Evolutionary conservation across 441 rosid genomes (phyloP).

Genomic region (Mallotus japonicus): DNA sequence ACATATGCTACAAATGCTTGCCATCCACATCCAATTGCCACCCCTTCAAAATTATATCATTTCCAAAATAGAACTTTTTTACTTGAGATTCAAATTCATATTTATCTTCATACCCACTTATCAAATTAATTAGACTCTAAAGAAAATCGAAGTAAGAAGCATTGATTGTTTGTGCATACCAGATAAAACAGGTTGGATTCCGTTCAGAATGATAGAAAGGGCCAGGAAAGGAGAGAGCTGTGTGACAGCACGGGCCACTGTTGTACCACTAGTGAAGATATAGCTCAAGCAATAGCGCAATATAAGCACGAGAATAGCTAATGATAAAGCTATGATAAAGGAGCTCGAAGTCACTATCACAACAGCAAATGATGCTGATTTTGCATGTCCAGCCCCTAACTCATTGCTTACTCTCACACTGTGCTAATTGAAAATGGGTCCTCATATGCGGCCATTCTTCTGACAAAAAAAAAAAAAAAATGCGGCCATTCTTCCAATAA

Average conservation of each 20-base stretch:
- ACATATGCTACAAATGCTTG: too few relatives aligned
- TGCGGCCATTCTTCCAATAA: too few relatives aligned
- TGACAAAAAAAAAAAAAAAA: too few relatives aligned
- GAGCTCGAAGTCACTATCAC: conserved; percentile 35
- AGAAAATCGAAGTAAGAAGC: too few relatives aligned
- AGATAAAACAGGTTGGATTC: conserved; percentile 49
- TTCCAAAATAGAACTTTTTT: too few relatives aligned
- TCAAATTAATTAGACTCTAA: too few relatives aligned
- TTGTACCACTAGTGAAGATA: conserved; percentile 37
- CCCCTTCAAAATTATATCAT: too few relatives aligned
- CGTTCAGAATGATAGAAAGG: conserved; percentile 35
- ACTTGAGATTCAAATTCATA: too few relatives aligned
- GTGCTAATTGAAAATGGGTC: conserved; percentile 6
- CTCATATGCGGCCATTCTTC: too few relatives aligned
- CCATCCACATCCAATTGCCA: too few relatives aligned
- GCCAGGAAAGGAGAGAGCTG: conserved; percentile 45
- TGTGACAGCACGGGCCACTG: conserved; percentile 40
- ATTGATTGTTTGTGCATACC: conserved; percentile 26
- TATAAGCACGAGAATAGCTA: conserved; percentile 30
- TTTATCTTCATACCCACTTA: too few relatives aligned
- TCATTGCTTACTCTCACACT: conserved; percentile 31
- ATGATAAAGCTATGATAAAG: conserved; percentile 21
- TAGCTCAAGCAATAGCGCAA: conserved; percentile 41
- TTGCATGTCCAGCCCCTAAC: conserved; percentile 37
- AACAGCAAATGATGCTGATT: conserved; percentile 38